Conservation (phyloP, 1,284 basidiomycete species). For the Leccinum pallidistipes region DNA sequence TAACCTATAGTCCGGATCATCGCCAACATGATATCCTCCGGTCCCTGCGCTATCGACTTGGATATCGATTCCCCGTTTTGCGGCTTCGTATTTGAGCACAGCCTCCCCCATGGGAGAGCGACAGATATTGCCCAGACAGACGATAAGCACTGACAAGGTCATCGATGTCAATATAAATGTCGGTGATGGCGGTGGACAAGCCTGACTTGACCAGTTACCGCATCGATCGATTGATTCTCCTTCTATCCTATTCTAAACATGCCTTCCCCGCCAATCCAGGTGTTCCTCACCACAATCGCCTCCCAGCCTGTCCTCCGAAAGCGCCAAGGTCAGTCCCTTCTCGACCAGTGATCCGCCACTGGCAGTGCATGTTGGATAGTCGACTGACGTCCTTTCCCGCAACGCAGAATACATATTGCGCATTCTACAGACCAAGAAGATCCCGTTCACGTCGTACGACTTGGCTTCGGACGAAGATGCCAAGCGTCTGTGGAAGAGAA, state of each 20-base stretch:
- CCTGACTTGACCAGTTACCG: background rate
- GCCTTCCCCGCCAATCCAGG: conserved; percentile 74
- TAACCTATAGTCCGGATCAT: conserved; percentile 72
- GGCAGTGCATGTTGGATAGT: background rate
- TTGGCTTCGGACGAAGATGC: conserved; percentile 77
- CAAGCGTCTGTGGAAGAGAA: conserved; percentile 78
- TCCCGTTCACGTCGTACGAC: conserved; percentile 76
- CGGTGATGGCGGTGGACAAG: background rate
- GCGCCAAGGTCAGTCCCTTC: conserved; percentile 55
- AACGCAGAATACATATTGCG: conserved; percentile 69
- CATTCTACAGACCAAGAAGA: conserved; percentile 79
- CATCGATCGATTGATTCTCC: background rate
- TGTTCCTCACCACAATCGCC: conserved; percentile 83
- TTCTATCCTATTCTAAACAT: conserved; percentile 38
- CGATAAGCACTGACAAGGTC: conserved; percentile 56
- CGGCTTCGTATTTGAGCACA: conserved; percentile 56
- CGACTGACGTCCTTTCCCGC: background rate
- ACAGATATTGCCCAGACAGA: conserved; percentile 79
- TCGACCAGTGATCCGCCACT: background rate
- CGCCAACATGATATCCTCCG: conserved; percentile 67
- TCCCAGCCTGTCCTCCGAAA: conserved; percentile 73
- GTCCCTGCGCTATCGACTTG: conserved; percentile 74
- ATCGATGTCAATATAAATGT: conserved; percentile 16
- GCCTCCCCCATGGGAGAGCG: conserved; percentile 82
- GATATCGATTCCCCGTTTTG: conserved; percentile 62